Conservation (phyloP, 108 stramenopile genomes). For the Cyclotella distinguenda region DNA sequence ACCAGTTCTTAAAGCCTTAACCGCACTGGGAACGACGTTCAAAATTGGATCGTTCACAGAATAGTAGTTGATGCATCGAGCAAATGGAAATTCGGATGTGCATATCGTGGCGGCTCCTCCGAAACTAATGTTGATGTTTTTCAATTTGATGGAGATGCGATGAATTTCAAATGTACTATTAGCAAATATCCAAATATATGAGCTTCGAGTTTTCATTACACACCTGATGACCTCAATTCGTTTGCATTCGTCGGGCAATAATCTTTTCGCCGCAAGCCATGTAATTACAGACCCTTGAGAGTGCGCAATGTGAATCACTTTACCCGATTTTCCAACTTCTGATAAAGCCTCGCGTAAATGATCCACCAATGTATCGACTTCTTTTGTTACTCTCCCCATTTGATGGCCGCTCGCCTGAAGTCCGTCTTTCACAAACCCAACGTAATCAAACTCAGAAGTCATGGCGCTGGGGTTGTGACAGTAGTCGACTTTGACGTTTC, state of each 20-base stretch:
- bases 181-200: too few species aligned
- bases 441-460: conserved; percentile 67
- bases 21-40: conserved; percentile 72
- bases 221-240: conserved; percentile 74
- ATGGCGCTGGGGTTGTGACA: conserved; percentile 86
- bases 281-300: conserved; percentile 88
- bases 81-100: conserved; percentile 72
- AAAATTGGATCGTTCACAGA: conserved; percentile 87
- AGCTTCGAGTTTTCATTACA: too few species aligned
- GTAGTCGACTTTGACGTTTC: conserved; percentile 62
- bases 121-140: conserved; percentile 1
- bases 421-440: conserved; percentile 78
- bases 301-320: conserved; percentile 86
- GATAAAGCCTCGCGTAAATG: conserved; percentile 70
- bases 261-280: conserved; percentile 65
- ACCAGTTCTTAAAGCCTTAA: conserved; percentile 71
- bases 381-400: conserved; percentile 69
- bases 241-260: conserved; percentile 66
- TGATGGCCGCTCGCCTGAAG: conserved; percentile 82
- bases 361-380: conserved; percentile 71
- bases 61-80: conserved; percentile 86
- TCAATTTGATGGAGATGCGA: not conserved
- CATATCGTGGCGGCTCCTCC: conserved; percentile 54
- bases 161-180: too few species aligned
- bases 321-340: conserved; percentile 63